Percentiles rank a stretch among this genome's conserved stretches.
phyloP scores from a whole-genome alignment of 2,329 filamentous ascomycete species.

The Trichoderma polysporum region DNA sequence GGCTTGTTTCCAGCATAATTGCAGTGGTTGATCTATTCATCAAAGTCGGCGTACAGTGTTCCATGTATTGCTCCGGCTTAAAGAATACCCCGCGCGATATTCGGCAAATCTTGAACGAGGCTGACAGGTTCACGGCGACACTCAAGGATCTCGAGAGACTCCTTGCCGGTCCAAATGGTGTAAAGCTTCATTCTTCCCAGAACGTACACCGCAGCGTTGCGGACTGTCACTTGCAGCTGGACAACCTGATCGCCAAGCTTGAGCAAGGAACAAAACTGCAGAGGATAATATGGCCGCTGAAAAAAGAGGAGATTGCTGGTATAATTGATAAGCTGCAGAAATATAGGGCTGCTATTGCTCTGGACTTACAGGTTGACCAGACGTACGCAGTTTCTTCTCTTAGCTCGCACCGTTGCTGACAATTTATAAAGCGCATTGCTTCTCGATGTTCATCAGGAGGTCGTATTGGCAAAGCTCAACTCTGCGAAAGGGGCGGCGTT shows the following conservation, averaged over 20 bases:
- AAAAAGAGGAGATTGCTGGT: background rate
- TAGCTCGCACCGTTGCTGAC: background rate
- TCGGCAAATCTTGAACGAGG: background rate
- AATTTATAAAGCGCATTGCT: background rate
- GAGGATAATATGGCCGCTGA: background rate
- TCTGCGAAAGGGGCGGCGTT: slow-evolving; percentile 31
- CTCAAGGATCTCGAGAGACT: background rate
- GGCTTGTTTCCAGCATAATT: background rate
- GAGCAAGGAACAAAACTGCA: background rate
- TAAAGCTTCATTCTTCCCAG: background rate
- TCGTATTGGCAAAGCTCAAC: slow-evolving; percentile 25
- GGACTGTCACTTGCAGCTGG: background rate
- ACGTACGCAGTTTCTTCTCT: background rate
- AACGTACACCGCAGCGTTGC: background rate
- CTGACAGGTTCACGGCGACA: background rate
- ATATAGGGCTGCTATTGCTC: background rate
- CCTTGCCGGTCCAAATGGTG: background rate
- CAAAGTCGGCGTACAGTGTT: slow-evolving; percentile 6
- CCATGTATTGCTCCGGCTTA: background rate
- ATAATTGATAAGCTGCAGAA: background rate
- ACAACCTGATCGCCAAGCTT: background rate
- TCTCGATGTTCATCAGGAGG: slow-evolving; percentile 23
- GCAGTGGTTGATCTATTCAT: slow-evolving; percentile 7
- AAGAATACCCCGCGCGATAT: slow-evolving; percentile 5
- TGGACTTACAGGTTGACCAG: background rate